Conservation (phyloP, 2,329 filamentous ascomycete species). For the Ophiostoma sp. region DNA sequence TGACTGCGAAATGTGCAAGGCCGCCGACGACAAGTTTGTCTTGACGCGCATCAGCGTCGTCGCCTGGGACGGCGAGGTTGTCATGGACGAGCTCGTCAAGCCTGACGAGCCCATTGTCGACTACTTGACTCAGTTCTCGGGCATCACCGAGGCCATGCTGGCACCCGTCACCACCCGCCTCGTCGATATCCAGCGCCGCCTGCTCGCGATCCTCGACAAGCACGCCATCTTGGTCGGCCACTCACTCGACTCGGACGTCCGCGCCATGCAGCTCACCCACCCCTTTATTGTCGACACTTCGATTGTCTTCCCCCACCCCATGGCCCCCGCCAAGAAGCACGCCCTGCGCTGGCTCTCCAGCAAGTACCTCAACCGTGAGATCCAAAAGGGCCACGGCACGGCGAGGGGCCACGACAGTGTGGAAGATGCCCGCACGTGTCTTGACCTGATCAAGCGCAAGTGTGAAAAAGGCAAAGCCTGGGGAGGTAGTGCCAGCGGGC, state of each 20-base stretch:
- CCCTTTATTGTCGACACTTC: constrained; percentile 93
- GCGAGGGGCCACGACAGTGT: constrained; percentile 80
- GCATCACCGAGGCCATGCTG: constrained; percentile 86
- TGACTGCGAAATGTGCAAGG: constrained; percentile 98
- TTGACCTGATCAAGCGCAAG: constrained; percentile 93
- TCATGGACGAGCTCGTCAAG: constrained; percentile 91
- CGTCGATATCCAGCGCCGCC: constrained; percentile 74
- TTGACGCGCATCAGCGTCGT: constrained; percentile 88
- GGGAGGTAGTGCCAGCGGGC: constrained; percentile 56
- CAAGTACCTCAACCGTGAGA: constrained; percentile 82
- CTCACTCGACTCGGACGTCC: constrained; percentile 80
- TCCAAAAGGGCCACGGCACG: constrained; percentile 73
- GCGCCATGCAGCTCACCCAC: constrained; percentile 80
- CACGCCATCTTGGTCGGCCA: constrained; percentile 76
- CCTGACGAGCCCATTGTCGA: constrained; percentile 84
- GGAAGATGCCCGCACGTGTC: constrained; percentile 86
- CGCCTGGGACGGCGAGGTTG: constrained; percentile 76
- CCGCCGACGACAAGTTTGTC: constrained; percentile 74
- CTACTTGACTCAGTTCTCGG: constrained; percentile 89
- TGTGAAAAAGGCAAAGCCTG: constrained; percentile 88
- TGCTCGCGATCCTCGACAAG: constrained; percentile 71
- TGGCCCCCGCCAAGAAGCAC: constrained; percentile 85
- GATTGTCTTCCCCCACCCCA: constrained; percentile 84
- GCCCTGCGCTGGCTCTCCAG: constrained; percentile 86
- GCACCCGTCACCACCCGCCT: constrained; percentile 80